Percentiles rank a stretch among this genome's conserved stretches.
These are phyloP conservation scores for Skeletonema grethae DNA, from an alignment of 108 stramenopile species.

Conservation along the genomic window DNA sequence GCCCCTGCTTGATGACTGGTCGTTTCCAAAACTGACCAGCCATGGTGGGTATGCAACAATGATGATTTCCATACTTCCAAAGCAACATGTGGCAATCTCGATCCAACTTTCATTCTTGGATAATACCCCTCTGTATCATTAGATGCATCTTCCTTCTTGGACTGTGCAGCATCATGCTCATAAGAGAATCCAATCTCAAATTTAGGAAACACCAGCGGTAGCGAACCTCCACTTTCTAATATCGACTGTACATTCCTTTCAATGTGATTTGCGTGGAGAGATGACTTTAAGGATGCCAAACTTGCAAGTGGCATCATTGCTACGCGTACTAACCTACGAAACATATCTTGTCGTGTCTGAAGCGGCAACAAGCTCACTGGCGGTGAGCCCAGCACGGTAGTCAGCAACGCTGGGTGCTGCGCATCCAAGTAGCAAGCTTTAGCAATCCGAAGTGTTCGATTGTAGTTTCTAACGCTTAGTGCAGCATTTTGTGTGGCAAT, in stretches of 20 bases:
- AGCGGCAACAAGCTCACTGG: slow-evolving; percentile 58
- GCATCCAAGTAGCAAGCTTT: slow-evolving; percentile 78
- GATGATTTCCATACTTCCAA: slow-evolving; percentile 25
- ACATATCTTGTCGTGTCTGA: slow-evolving; percentile 45
- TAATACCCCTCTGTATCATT: slow-evolving; percentile 51
- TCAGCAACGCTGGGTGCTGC: slow-evolving; percentile 63
- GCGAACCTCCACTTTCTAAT: slow-evolving; percentile 63
- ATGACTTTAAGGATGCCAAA: slow-evolving; percentile 34
- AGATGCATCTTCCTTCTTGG: slow-evolving; percentile 5
- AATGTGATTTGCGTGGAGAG: slow-evolving; percentile 55
- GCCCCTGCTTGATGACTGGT: not conserved
- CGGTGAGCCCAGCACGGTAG: slow-evolving; percentile 47
- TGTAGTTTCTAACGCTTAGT: slow-evolving; percentile 86
- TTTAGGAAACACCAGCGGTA: slow-evolving; percentile 86
- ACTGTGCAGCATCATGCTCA: not conserved
- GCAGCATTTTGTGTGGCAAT: slow-evolving; percentile 87
- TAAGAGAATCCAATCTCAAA: slow-evolving; percentile 83
- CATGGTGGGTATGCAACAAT: not conserved
- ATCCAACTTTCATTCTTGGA: slow-evolving; percentile 54
- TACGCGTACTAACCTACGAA: slow-evolving; percentile 58
- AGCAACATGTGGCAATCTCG: slow-evolving; percentile 63
- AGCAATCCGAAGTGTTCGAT: slow-evolving; percentile 76
- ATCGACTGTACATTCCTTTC: slow-evolving; percentile 58
- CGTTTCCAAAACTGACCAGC: slow-evolving; percentile 23
- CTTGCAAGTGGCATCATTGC: slow-evolving; percentile 66